Conservation (phyloP, 495 filamentous ascomycete genomes). For the Xylaria longipes region DNA sequence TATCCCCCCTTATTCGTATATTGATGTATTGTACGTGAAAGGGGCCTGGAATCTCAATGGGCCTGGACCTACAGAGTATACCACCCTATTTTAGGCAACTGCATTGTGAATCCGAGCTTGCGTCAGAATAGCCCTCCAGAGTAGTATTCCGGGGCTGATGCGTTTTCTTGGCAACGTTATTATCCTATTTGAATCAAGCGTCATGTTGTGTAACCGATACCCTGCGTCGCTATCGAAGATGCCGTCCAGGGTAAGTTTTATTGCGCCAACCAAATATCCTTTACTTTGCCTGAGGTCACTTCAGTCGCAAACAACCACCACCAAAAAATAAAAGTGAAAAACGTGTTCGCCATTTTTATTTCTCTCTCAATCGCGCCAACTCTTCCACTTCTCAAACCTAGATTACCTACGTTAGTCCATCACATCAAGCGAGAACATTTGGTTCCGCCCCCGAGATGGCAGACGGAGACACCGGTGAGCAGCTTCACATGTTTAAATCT, state of each 20-base stretch:
- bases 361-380: background rate
- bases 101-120: background rate
- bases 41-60: background rate
- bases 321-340: background rate
- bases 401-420: background rate
- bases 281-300: background rate
- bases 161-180: conserved; percentile 33
- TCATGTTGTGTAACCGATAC: conserved; percentile 22
- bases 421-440: background rate
- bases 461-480: conserved; percentile 38
- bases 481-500: background rate
- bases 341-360: background rate
- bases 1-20: background rate
- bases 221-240: conserved; percentile 12
- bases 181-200: conserved; percentile 33
- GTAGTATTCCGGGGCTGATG: conserved; percentile 9
- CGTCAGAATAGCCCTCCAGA: background rate
- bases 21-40: background rate
- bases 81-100: background rate
- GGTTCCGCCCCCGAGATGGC: conserved; percentile 29
- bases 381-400: background rate
- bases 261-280: background rate
- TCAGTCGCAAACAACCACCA: background rate
- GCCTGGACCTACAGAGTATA: too few species aligned
- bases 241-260: background rate